Percentiles rank a stretch among this genome's conserved stretches.
Evolutionary conservation across 2,329 filamentous ascomycete genomes (phyloP).

Genomic region (Sarocladium kiliense): DNA sequence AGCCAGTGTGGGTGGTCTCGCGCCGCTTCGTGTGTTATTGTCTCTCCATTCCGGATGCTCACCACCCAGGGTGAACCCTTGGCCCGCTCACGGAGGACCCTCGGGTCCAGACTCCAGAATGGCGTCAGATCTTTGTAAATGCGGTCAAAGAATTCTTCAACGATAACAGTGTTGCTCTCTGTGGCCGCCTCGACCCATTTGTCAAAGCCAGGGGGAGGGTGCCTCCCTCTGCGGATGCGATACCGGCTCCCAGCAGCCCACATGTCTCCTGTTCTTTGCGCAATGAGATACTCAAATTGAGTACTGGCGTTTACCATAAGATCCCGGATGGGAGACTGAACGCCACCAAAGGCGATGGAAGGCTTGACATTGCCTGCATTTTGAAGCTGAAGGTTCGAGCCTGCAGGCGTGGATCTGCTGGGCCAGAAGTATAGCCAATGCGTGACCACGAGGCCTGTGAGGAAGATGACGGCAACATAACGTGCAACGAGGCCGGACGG

Average conservation of each 20-base stretch:
- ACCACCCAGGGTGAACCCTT: conserved; percentile 41
- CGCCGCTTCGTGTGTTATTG: conserved; percentile 32
- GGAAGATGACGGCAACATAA: conserved; percentile 8
- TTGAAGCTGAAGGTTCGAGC: background rate
- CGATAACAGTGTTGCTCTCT: conserved; percentile 46
- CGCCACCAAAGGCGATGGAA: background rate
- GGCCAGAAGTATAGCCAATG: background rate
- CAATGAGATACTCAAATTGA: conserved; percentile 35
- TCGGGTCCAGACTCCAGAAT: conserved; percentile 51
- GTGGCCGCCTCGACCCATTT: conserved; percentile 52
- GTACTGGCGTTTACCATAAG: conserved; percentile 42
- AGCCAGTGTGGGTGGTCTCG: conserved; percentile 38
- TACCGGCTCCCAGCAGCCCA: conserved; percentile 50
- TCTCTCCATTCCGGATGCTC: conserved; percentile 40
- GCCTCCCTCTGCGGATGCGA: conserved; percentile 48
- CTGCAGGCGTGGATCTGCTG: background rate
- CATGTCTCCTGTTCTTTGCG: conserved; percentile 42
- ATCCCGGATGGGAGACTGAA: conserved; percentile 37
- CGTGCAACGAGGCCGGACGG: conserved; percentile 12
- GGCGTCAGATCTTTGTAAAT: conserved; percentile 59
- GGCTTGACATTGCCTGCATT: background rate
- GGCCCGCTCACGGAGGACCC: conserved; percentile 32
- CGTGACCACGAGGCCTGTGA: background rate
- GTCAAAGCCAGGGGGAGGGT: conserved; percentile 61
- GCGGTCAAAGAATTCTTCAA: conserved; percentile 61